Evolutionary conservation across 2,329 filamentous ascomycete species (phyloP).

Genomic region (Neonectria coccinea): DNA sequence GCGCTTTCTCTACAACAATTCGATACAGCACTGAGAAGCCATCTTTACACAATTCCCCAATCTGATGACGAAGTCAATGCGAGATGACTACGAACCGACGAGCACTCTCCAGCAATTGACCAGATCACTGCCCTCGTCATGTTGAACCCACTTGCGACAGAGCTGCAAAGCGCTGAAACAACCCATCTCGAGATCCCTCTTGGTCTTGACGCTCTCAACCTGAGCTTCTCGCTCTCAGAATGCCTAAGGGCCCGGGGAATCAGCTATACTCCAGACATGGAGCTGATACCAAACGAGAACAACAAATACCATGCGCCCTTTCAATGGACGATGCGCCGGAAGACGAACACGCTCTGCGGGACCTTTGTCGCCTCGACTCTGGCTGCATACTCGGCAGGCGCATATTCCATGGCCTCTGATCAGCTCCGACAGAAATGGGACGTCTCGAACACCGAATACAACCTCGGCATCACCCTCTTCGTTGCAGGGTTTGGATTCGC

Average conservation of each 20-base stretch:
- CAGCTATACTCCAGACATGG: not conserved
- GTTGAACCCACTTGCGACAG: not conserved
- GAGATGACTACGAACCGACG: not conserved
- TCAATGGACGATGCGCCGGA: constrained; percentile 33
- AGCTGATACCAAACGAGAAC: not conserved
- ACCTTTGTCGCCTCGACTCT: constrained; percentile 62
- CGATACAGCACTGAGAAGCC: not conserved
- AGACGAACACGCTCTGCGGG: constrained; percentile 34
- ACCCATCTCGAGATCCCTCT: constrained; percentile 1
- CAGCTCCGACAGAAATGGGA: constrained; percentile 69
- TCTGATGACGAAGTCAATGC: not conserved
- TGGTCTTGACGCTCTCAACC: constrained; percentile 17
- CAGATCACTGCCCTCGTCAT: not conserved
- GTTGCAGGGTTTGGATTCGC: constrained; percentile 73
- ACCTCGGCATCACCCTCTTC: constrained; percentile 72
- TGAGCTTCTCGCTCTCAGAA: constrained; percentile 1
- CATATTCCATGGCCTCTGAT: constrained; percentile 68
- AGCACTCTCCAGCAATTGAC: not conserved
- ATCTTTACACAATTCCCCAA: not conserved
- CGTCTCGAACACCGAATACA: constrained; percentile 66
- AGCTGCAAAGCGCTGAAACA: not conserved
- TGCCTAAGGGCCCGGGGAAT: constrained; percentile 9
- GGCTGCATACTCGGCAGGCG: constrained; percentile 74
- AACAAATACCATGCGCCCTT: constrained; percentile 20
- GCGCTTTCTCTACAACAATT: not conserved